Evolutionary conservation across 208 protist species (phyloP), one percentile per base, ranked within the genome.

Genomic region (Crithidia bombi): DNA sequence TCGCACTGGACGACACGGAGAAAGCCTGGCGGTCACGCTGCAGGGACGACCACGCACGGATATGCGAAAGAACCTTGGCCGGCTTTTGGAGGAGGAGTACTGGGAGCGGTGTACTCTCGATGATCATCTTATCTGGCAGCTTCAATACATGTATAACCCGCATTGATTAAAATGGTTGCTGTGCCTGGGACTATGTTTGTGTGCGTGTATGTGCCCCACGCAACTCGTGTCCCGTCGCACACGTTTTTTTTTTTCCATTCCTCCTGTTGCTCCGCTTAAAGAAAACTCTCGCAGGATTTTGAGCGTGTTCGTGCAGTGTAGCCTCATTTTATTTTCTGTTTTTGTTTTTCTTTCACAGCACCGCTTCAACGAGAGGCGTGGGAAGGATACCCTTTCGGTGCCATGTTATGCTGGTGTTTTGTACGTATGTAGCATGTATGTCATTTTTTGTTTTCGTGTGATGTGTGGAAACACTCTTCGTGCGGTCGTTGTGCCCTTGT

Each of bases 21-120:
- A 64, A 17, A 47, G 41, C 5, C 1, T 55, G 25, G 50, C 35
- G 36, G 44, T 47, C 25, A 35, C 35, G 15, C 15, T 38, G 75
- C 75, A 38, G 38, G 46, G 65, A 0, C 72, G 71, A 49, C 55
- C 17, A 15, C 69, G 30, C 3, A 15, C 56, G 5, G 55, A 58
- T 9, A 46, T 17, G 62, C 67, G 55, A 4, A 87, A 80, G 56
- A 67, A 75, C 21, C 36, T 87, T 25, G 82, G 79, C 49, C 70
- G 75, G 30, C 57, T 63, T n/a, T 35, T 84, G 7, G 75, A 81
- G 65, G 82, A 87, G 21, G 78, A 87, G 26, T 87, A 83, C 69
- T 56, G 35, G 41, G 74, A 75, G 38, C 73, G 76, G 17, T 47
- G 51, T 26, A 61, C 58, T 14, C 62, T 81, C 23, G 84, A 90